phyloP scores from a whole-genome alignment of 192 early-diverging fungal genomes.

The Coemansia sp. region DNA sequence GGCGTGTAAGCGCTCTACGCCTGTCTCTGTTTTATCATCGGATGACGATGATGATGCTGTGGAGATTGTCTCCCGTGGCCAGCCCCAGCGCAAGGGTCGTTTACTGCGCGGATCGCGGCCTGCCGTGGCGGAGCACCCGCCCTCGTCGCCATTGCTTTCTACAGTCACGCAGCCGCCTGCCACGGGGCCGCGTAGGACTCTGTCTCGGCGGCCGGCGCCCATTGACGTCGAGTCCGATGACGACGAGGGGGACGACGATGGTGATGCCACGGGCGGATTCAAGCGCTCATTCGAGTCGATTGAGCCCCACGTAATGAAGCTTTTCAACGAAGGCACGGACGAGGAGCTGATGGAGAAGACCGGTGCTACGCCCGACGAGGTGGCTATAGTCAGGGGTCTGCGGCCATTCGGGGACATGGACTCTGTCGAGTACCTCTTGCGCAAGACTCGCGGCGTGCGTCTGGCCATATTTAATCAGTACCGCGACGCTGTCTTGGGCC shows the following conservation, averaged over 20 bases:
- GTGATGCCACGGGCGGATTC: not conserved
- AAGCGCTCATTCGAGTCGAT: constrained; percentile 23
- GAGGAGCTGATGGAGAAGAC: constrained; percentile 44
- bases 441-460: constrained; percentile 58
- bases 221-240: constrained; percentile 18
- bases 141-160: not conserved
- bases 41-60: constrained; percentile 13
- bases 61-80: not conserved
- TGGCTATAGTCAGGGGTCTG: constrained; percentile 42
- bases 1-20: constrained; percentile 18
- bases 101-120: constrained; percentile 34
- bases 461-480: constrained; percentile 57
- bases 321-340: constrained; percentile 30
- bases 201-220: constrained; percentile 4
- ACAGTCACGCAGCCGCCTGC: not conserved
- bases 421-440: constrained; percentile 54
- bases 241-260: constrained; percentile 26
- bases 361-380: constrained; percentile 29
- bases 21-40: constrained; percentile 11
- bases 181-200: constrained; percentile 9
- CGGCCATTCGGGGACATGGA: constrained; percentile 61
- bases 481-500: constrained; percentile 44
- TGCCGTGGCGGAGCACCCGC: constrained; percentile 3
- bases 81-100: constrained; percentile 11
- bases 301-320: constrained; percentile 38